Base-by-base conservation (phyloP, 768 basidiomycete species). In the Amanita molliuscula region DNA sequence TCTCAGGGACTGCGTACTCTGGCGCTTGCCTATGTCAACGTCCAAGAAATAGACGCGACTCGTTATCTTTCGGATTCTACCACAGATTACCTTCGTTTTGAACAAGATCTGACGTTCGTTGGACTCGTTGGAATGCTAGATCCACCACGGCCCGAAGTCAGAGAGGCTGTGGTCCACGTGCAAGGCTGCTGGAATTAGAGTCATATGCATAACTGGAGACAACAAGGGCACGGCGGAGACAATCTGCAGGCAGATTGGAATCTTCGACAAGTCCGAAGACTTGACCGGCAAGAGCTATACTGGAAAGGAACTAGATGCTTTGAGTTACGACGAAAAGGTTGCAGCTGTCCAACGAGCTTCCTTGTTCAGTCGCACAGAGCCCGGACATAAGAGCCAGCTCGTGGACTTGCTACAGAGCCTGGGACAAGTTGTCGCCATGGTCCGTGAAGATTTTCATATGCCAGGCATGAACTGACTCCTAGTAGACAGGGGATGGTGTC, bases 171-270 rank as follows among this genome's bases (percentile, higher is more conserved):
- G 25, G 87, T n/a, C 84, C 29, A 91, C 89, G 63, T 97, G 94
- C 70, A 81, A 73, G 57, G 84, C 88, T 13, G 95, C 94, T 6
- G 95, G 95, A 13, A 95, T 99, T 57, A 79, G 94, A 34, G 92
- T 97, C 40, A 82, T 99, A 58, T 95, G 95, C 60, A 95, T 99
- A 63, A 99, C 95, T 3, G 95, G 95, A 36, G 95, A 98, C 67
- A 97, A 96, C 71, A 94, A 94, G 72, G 84, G 87, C 54, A 99
- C 95, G 16, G 95, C 94, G 38, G 95, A 97, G 73, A 90, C 93
- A 25, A 97, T 99, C 58, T 97, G 93, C 66, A 74, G 90, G 52
- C 86, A 93, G 66, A 93, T 99, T 65, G 94, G 95, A 3, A 90
- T 99, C 57, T 96, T 98, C 60, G 81, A 71, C 35, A 76, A 80